A percentile compares a stretch with the other conserved stretches of the same genome.
Evolutionary conservation across 2,329 filamentous ascomycete species (phyloP).

Genomic region (Fusarium sp.): DNA sequence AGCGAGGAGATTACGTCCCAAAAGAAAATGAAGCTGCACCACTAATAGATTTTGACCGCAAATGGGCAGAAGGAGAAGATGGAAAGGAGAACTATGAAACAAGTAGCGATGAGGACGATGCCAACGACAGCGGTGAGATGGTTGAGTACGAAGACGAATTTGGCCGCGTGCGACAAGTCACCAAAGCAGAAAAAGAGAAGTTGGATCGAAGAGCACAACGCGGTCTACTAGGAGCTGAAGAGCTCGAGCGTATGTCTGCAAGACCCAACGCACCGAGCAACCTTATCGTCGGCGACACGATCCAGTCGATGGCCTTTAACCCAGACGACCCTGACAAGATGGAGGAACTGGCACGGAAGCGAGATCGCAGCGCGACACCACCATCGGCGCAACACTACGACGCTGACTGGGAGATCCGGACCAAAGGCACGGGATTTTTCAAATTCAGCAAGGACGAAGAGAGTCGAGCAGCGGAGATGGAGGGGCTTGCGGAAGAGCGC

Average conservation of each 20-base stretch:
- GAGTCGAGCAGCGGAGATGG: constrained; percentile 78
- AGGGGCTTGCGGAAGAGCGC: constrained; percentile 75
- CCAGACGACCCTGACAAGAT: constrained; percentile 80
- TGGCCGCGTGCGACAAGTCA: constrained; percentile 82
- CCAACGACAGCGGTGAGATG: constrained; percentile 68
- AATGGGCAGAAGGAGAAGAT: constrained; percentile 83
- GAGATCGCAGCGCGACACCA: constrained; percentile 84
- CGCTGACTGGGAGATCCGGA: constrained; percentile 83
- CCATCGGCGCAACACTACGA: constrained; percentile 88
- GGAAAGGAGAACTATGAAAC: constrained; percentile 70
- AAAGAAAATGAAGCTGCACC: constrained; percentile 73
- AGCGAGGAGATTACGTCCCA: constrained; percentile 84
- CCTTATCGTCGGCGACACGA: constrained; percentile 86
- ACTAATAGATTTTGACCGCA: constrained; percentile 93
- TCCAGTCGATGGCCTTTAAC: constrained; percentile 87
- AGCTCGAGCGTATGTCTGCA: constrained; percentile 77
- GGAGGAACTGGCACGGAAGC: constrained; percentile 80
- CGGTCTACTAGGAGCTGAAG: constrained; percentile 67
- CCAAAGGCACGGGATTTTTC: constrained; percentile 92
- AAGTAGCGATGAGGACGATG: constrained; percentile 56
- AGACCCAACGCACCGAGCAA: constrained; percentile 74
- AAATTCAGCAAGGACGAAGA: constrained; percentile 84
- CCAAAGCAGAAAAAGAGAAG: constrained; percentile 74
- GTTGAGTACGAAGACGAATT: constrained; percentile 94
- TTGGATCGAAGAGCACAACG: constrained; percentile 68